Evolutionary conservation across 2,329 filamentous ascomycete species (phyloP), one percentile per base, ranked within the genome.

Genomic region (Plenodomus lindquistii): DNA sequence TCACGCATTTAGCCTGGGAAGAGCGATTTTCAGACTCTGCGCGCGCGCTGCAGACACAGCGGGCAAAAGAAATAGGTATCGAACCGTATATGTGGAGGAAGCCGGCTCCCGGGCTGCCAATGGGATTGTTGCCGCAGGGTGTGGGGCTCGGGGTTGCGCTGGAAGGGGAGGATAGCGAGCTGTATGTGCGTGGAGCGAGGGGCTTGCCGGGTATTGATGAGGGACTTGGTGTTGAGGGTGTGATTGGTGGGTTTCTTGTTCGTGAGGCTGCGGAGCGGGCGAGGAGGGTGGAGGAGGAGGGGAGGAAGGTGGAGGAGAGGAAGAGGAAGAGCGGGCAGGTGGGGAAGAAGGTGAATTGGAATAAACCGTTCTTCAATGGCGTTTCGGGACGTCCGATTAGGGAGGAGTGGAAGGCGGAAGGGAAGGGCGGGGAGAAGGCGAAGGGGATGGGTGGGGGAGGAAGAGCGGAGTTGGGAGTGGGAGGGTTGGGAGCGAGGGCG

Each of bases 1-100:
- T 72, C 15, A 77, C 75, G 0, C 59, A 69, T 2, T 57, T 75
- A 1, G 42, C 65, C 2, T 79, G 76, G 76, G 68, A 74, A 50
- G 62, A 75, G 36, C 74, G 76, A 15, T 57, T 73, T 46, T 13
- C 10, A 8, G 58, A 63, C 31, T n/a, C 49, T 11, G 48, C 60
- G 24, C 48, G 45, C 5, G 24, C 31, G 0, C 38, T 63, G 3
- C 65, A 72, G 20, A 57, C 57, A 7, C 27, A 57, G 0, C 60
- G 55, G 24, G 60, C 66, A 0, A 19, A 42, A 4, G 7, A 38
- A 4, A 35, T 59, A 15, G 7, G 37, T 29, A 39, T 57, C 27
- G 65, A 67, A 50, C 69, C 67, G 0, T 73, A 66, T 37, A 37
- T 65, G 7, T 73, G 67, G 51, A 16, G 42, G 1, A 48, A 48